Percentiles rank a stretch among this genome's conserved stretches.
Evolutionary conservation across 306 rosid species (phyloP).

Genomic region (apple (Malus domestica)): ASM211411v1 NC_041793.1:40857001-40857500

Average conservation of each 20-base stretch:
- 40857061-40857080: not conserved
- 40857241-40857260: too few relatives aligned
- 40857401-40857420: not conserved
- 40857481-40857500: not conserved
- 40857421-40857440: not conserved
- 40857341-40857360: not conserved
- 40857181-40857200: not conserved
- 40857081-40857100: not conserved
- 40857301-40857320: too few relatives aligned
- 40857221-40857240: not conserved
- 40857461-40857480: not conserved
- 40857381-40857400: not conserved
- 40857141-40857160: not conserved
- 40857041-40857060: not conserved
- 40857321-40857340: not conserved
- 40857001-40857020: constrained; percentile 12
- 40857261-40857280: too few relatives aligned
- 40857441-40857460: too few relatives aligned
- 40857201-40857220: not conserved
- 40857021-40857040: constrained; percentile 4
- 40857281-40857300: too few relatives aligned
- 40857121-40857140: not conserved
- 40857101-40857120: not conserved
- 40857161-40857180: not conserved
- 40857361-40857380: not conserved